Percentiles rank a stretch among this genome's conserved stretches.
These are phyloP conservation scores for Vaccinium darrowii DNA, from an alignment of 148 eudicot species.

Conservation along the genomic window DNA sequence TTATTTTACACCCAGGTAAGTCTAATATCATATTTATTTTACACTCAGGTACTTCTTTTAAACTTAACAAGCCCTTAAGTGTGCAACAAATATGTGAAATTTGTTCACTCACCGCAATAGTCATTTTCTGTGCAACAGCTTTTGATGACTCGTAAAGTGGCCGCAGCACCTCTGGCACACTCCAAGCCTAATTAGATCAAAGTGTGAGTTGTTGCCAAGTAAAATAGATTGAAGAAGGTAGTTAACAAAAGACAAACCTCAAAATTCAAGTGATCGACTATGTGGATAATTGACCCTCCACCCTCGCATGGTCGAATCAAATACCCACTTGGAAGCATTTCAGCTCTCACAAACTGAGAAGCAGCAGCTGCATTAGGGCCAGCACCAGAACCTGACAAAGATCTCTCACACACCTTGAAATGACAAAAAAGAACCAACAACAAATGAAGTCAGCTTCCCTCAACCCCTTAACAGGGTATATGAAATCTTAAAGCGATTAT, in stretches of 20 bases:
- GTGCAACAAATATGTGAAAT: neutral
- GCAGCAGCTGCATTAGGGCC: constrained; percentile 74
- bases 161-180: constrained; percentile 92
- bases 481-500: neutral
- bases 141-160: constrained; percentile 94
- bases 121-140: constrained; percentile 89
- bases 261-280: constrained; percentile 87
- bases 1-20: neutral
- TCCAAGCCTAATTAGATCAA: constrained; percentile 64
- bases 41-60: neutral
- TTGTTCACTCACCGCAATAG: constrained; percentile 70
- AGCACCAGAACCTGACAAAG: constrained; percentile 80
- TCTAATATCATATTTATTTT: neutral
- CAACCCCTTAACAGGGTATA: neutral
- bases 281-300: constrained; percentile 90
- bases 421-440: constrained; percentile 12
- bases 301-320: constrained; percentile 94
- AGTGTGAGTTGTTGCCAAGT: neutral
- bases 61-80: neutral
- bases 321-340: constrained; percentile 95
- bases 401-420: constrained; percentile 87
- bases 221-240: neutral
- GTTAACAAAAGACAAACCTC: constrained; percentile 49
- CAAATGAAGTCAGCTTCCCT: constrained; percentile 11
- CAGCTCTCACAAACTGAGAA: constrained; percentile 82